Evolutionary conservation across 176 grass and related monocot genomes (phyloP).

Genomic region (Musa troglodytarum): DNA sequence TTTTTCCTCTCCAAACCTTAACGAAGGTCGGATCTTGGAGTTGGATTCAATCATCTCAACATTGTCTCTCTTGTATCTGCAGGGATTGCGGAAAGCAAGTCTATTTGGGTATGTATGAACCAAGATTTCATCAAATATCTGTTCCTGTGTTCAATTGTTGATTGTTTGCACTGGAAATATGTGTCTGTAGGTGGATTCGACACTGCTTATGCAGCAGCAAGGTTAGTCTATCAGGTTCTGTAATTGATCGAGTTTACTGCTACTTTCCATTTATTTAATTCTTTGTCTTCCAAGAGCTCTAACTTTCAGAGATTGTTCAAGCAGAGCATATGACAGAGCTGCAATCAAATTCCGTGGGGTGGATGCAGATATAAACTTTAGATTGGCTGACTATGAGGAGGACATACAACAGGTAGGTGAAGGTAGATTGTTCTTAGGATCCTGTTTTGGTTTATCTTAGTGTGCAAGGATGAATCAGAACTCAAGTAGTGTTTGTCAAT

Average conservation of each 20-base stretch:
- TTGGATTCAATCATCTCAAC: background rate
- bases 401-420: conserved; percentile 6
- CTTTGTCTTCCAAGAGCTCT: background rate
- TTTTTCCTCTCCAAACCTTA: background rate
- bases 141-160: background rate
- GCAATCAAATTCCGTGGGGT: conserved; percentile 16
- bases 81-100: conserved; percentile 81
- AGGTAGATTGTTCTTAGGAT: background rate
- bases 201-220: conserved; percentile 14
- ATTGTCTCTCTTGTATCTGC: conserved; percentile 9
- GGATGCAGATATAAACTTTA: conserved; percentile 20
- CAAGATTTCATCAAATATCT: background rate
- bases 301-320: background rate
- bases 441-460: too few relatives aligned
- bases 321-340: conserved; percentile 17
- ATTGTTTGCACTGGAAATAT: background rate
- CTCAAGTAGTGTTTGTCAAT: background rate
- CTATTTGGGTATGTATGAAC: conserved; percentile 49
- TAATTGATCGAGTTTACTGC: background rate
- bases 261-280: background rate
- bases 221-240: background rate
- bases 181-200: conserved; percentile 8
- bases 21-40: background rate
- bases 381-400: conserved; percentile 13
- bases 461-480: too few relatives aligned